These are phyloP conservation scores for Euphorbia schlechtendalii DNA, from an alignment of 441 rosid species.

Conservation along the genomic window DNA sequence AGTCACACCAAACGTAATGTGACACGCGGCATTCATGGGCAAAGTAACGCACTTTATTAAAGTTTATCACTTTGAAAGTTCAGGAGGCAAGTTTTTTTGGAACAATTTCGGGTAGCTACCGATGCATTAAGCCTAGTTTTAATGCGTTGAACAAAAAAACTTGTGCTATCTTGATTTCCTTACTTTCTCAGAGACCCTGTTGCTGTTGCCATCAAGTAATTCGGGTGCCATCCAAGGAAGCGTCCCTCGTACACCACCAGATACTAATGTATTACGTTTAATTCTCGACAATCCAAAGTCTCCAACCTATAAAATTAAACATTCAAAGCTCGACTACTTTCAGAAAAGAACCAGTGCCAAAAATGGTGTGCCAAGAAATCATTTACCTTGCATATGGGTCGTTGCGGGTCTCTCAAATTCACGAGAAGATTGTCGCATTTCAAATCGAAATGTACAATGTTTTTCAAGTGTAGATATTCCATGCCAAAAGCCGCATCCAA, in stretches of 20 bases:
- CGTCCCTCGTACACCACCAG: conserved; percentile 92
- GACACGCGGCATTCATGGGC: too few relatives aligned
- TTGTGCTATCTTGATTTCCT: background rate
- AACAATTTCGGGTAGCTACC: too few relatives aligned
- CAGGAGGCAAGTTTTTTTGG: too few relatives aligned
- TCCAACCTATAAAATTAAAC: conserved; percentile 49
- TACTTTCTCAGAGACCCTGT: conserved; percentile 83
- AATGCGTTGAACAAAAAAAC: background rate
- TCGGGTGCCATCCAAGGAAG: conserved; percentile 99
- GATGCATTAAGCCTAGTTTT: background rate
- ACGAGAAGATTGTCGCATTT: conserved; percentile 89
- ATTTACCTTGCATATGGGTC: conserved; percentile 87
- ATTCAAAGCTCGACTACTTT: background rate
- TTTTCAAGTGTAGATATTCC: conserved; percentile 84
- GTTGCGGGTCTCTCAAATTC: conserved; percentile 75
- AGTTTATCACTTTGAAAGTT: too few relatives aligned
- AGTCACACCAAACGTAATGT: too few relatives aligned
- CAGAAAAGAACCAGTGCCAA: too few relatives aligned
- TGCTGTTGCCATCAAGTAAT: conserved; percentile 69
- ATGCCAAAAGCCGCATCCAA: conserved; percentile 95
- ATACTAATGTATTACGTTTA: conserved; percentile 76
- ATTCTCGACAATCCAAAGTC: conserved; percentile 91
- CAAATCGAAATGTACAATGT: conserved; percentile 88
- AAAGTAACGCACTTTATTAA: too few relatives aligned
- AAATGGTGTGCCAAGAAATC: background rate